Conservation (phyloP, 2,329 filamentous ascomycete species). For the Fusarium sp. region DNA sequence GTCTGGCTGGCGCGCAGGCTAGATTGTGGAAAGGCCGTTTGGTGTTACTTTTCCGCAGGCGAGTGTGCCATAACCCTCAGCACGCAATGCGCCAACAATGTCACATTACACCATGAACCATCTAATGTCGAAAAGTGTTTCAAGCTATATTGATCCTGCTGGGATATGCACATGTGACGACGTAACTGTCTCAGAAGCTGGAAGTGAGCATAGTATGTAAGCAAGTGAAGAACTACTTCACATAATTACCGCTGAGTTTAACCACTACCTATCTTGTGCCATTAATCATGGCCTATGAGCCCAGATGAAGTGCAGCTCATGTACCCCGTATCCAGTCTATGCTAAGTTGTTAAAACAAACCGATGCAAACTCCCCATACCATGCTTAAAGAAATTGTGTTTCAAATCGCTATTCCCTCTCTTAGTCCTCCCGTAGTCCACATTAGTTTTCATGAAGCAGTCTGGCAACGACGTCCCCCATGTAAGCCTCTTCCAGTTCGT, state of each 20-base stretch:
- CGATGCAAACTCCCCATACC: slow-evolving; percentile 40
- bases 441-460: slow-evolving; percentile 79
- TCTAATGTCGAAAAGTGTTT: slow-evolving; percentile 40
- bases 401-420: slow-evolving; percentile 10
- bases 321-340: slow-evolving; percentile 25
- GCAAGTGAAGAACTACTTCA: background rate
- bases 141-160: slow-evolving; percentile 2
- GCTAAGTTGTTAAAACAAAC: slow-evolving; percentile 4
- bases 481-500: slow-evolving; percentile 88
- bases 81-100: slow-evolving; percentile 43
- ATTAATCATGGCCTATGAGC: background rate
- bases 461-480: slow-evolving; percentile 91
- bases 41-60: slow-evolving; percentile 34
- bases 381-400: slow-evolving; percentile 33
- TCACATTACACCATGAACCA: slow-evolving; percentile 39
- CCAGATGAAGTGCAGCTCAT: background rate
- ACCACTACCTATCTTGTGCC: background rate
- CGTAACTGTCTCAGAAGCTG: background rate
- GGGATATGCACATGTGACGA: slow-evolving; percentile 7
- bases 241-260: background rate
- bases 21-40: slow-evolving; percentile 42
- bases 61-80: slow-evolving; percentile 38
- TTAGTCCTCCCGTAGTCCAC: background rate
- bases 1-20: slow-evolving; percentile 45
- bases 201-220: background rate